phyloP scores from a whole-genome alignment of 2,329 filamentous ascomycete genomes.

The Pseudogymnoascus sp. region DNA sequence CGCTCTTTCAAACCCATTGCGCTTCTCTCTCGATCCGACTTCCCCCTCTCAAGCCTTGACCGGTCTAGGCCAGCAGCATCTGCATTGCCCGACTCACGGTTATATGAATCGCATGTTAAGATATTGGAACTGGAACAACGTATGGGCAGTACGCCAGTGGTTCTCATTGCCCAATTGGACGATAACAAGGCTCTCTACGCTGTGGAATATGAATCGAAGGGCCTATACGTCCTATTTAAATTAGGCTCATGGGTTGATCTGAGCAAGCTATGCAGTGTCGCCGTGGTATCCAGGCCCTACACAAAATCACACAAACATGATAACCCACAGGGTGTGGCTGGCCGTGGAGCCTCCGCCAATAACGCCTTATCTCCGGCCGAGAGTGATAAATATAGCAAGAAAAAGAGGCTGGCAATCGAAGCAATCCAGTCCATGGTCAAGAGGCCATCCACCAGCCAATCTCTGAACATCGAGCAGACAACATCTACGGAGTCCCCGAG shows the following conservation, averaged over 20 bases:
- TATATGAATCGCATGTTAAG: constrained; percentile 56
- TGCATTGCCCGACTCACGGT: constrained; percentile 45
- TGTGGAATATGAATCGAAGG: constrained; percentile 57
- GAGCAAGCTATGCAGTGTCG: constrained; percentile 43
- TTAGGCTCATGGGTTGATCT: constrained; percentile 61
- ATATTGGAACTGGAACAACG: constrained; percentile 58
- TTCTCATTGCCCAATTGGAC: constrained; percentile 57
- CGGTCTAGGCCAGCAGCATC: constrained; percentile 36
- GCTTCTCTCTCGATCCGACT: constrained; percentile 53
- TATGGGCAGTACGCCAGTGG: constrained; percentile 45
- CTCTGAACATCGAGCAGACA: background rate
- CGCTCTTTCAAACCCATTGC: constrained; percentile 54
- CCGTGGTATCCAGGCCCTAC: constrained; percentile 40
- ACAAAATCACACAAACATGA: constrained; percentile 27
- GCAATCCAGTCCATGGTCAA: constrained; percentile 56
- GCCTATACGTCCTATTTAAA: constrained; percentile 62
- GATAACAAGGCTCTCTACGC: constrained; percentile 49
- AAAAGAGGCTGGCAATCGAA: constrained; percentile 54
- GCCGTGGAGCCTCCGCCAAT: background rate
- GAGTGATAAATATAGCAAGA: constrained; percentile 34
- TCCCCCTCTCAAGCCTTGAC: constrained; percentile 58
- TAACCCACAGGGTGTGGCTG: constrained; percentile 19
- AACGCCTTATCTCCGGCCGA: constrained; percentile 13
- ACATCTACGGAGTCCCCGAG: background rate
- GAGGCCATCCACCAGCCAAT: constrained; percentile 29